A percentile compares a stretch with the other conserved stretches of the same genome.
These are phyloP conservation scores for Plasmodium sp. DNA, from an alignment of 169 alveolate species.

Conservation along the genomic window DNA sequence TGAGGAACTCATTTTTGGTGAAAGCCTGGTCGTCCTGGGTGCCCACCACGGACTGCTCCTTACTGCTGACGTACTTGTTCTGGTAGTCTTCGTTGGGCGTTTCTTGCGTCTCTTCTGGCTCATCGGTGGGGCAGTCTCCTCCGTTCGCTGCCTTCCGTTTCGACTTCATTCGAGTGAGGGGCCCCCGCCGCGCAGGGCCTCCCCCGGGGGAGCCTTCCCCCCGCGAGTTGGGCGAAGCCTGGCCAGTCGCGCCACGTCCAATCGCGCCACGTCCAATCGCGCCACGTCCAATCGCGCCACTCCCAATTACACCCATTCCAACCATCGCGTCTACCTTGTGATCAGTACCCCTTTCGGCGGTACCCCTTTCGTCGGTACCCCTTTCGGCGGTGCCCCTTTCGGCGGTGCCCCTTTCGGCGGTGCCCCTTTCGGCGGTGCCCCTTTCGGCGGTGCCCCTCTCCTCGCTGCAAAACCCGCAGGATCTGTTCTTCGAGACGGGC, in stretches of 20 bases:
- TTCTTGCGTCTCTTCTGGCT: not conserved
- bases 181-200: not conserved
- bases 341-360: not conserved
- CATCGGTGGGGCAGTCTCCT: not conserved
- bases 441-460: too few relatives aligned
- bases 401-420: too few relatives aligned
- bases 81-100: not conserved
- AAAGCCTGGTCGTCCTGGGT: not conserved
- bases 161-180: not conserved
- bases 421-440: too few relatives aligned
- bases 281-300: not conserved
- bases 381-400: too few relatives aligned
- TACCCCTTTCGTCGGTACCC: too few relatives aligned
- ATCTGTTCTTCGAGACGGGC: too few relatives aligned
- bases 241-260: not conserved
- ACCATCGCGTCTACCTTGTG: not conserved
- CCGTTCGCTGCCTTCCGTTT: not conserved
- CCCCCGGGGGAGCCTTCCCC: not conserved
- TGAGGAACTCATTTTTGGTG: not conserved
- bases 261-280: not conserved
- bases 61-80: not conserved
- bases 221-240: not conserved
- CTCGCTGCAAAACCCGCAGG: too few relatives aligned
- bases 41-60: too few relatives aligned
- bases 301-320: too few relatives aligned